Evolutionary conservation across 345 rosid species (phyloP).

Genomic region (Erodium maritimum): DNA sequence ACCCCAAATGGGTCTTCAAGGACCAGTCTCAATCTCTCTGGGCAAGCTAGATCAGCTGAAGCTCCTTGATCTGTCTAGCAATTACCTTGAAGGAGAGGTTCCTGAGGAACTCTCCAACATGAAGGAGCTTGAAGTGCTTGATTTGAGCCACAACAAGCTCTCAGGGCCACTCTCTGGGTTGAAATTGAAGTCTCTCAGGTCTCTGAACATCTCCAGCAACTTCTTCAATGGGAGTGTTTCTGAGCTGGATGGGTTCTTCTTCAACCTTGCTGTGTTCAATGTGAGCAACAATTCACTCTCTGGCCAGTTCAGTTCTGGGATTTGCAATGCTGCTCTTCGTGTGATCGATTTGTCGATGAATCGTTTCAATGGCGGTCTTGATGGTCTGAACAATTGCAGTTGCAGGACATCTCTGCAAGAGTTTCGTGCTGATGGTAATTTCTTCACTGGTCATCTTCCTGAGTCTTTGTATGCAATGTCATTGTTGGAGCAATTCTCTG

Average conservation of each 20-base stretch:
- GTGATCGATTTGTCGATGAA: conserved; percentile 71
- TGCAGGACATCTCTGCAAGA: conserved; percentile 49
- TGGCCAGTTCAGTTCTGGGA: conserved; percentile 32
- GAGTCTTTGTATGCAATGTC: conserved; percentile 35
- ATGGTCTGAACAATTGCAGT: conserved; percentile 46
- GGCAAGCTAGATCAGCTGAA: conserved; percentile 39
- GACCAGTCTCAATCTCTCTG: conserved; percentile 43
- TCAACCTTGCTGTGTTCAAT: conserved; percentile 50
- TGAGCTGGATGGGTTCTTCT: conserved; percentile 32
- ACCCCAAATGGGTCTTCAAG: conserved; percentile 39
- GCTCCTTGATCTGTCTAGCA: conserved; percentile 58
- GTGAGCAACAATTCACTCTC: conserved; percentile 66
- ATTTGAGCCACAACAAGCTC: conserved; percentile 70
- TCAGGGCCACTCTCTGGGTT: conserved; percentile 54
- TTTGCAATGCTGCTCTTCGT: conserved; percentile 41
- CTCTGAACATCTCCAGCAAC: conserved; percentile 65
- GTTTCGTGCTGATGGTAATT: conserved; percentile 44
- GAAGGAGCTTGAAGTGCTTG: conserved; percentile 66
- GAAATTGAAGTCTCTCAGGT: conserved; percentile 31
- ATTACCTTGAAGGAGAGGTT: conserved; percentile 42
- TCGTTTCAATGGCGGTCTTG: conserved; percentile 45
- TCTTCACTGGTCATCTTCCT: conserved; percentile 49
- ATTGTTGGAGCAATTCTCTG: conserved; percentile 45
- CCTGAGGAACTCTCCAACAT: conserved; percentile 50
- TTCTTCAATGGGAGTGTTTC: conserved; percentile 38